Evolutionary conservation across 192 early-diverging fungal species (phyloP).

Genomic region (Irineochytrium annulatum): DNA sequence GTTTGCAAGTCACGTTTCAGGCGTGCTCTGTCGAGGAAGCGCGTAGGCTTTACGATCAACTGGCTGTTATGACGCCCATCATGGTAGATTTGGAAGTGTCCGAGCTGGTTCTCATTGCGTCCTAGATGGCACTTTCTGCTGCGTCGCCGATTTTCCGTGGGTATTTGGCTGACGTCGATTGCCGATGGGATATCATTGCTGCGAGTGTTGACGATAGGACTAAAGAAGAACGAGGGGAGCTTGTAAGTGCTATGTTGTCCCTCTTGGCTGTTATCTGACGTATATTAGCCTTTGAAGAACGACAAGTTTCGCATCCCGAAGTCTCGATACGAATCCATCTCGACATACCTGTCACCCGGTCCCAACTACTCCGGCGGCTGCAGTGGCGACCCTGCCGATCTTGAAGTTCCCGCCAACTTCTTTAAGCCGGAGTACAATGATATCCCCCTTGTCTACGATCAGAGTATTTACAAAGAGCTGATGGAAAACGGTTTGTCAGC

Average conservation of each 20-base stretch:
- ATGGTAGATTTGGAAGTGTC: conserved; percentile 58
- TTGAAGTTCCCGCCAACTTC: conserved; percentile 42
- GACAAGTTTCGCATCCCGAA: conserved; percentile 82
- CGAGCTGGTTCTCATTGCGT: not conserved
- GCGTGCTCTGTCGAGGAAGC: conserved; percentile 90
- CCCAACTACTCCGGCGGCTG: conserved; percentile 52
- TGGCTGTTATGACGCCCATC: conserved; percentile 85
- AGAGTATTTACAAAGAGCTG: conserved; percentile 70
- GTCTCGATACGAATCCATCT: conserved; percentile 94
- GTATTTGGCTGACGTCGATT: conserved; percentile 92
- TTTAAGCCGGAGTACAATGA: conserved; percentile 93
- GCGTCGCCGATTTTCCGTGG: conserved; percentile 92
- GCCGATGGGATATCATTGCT: conserved; percentile 96
- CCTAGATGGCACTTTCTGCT: conserved; percentile 80
- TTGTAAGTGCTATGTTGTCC: conserved; percentile 37
- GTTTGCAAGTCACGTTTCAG: conserved; percentile 97
- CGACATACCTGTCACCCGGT: conserved; percentile 72
- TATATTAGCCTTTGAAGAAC: conserved; percentile 58
- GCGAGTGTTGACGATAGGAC: conserved; percentile 92
- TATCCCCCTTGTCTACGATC: conserved; percentile 74
- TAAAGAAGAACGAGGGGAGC: conserved; percentile 83
- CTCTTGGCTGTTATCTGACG: not conserved
- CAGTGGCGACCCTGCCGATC: conserved; percentile 5
- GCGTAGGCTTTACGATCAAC: conserved; percentile 88
- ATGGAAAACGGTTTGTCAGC: conserved; percentile 46